Base-by-base conservation (phyloP, 768 basidiomycete species). In the Melanogaster broomeanus region DNA sequence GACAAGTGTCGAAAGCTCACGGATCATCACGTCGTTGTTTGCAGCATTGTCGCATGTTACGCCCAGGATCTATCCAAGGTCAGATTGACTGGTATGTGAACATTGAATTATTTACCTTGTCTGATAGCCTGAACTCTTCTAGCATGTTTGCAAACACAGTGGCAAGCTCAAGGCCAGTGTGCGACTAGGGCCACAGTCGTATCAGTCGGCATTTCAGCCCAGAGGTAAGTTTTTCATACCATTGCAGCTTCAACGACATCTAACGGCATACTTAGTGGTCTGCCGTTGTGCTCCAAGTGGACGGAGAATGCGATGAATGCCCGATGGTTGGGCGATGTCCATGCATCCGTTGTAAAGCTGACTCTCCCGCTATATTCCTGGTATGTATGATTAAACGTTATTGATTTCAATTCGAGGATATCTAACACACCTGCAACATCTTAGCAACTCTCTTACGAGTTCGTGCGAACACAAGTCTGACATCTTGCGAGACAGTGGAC, bases 161-260 rank as follows among this genome's bases (percentile, higher is more conserved):
- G 0, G 74, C 73, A 15, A 78, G 60, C 15, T 69, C 68, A 1
- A 60, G 13, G 4, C 75, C 70, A 0, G 62, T 55, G 49, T 78
- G 74, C 0, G 72, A 72, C 54, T 41, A 30, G 30, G 30, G 30
- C 30, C 30, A 11, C 5, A 30, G 30, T 30, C 11, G 30, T 30
- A 30, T 30, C 30, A 30, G 30, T 30, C 30, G 11, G 30, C 30
- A 30, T 6, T 30, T 30, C 30, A 30, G 30, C 30, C 30, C 9
- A 30, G 11, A 30, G 30, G 30, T n/a, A n/a, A n/a, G n/a, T 30
- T 30, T 30, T 30, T 30, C 30, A 30, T 11, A 30, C 30, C 10
- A 11, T 58, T 0, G 68, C 51, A 2, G 77, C 68, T 53, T 77
- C 71, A 7, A 74, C 58, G 2, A 78, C 43, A 44, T 77, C 74